Conservation (phyloP, 2,329 filamentous ascomycete genomes). For the Fusarium redolens region DNA sequence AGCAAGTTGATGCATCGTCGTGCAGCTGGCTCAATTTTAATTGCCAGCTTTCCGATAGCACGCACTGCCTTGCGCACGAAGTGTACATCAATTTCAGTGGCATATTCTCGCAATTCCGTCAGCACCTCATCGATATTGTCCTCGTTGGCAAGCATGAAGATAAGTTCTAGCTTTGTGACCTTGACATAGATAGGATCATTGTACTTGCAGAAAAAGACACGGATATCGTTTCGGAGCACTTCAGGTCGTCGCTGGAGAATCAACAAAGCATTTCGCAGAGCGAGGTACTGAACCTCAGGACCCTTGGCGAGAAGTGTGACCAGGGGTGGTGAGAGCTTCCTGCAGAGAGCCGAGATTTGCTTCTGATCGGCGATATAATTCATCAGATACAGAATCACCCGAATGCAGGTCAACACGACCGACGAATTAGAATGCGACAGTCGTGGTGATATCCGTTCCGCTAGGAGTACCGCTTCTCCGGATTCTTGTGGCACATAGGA, state of each 20-base stretch:
- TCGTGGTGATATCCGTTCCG: conserved; percentile 93
- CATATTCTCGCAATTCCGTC: conserved; percentile 94
- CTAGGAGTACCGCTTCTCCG: conserved; percentile 86
- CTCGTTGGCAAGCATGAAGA: conserved; percentile 98
- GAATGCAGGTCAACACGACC: conserved; percentile 94
- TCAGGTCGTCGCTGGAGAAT: conserved; percentile 94
- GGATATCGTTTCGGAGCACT: conserved; percentile 93
- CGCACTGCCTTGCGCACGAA: conserved; percentile 98
- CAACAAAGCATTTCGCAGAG: conserved; percentile 89
- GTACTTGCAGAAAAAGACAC: conserved; percentile 99
- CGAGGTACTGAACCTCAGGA: conserved; percentile 97
- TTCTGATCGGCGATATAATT: conserved; percentile 97
- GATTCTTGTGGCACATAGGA: conserved; percentile 95
- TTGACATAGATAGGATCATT: conserved; percentile 99
- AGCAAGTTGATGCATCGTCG: conserved; percentile 91
- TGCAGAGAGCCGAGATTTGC: conserved; percentile 85
- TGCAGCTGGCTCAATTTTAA: conserved; percentile 97
- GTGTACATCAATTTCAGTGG: conserved; percentile 98
- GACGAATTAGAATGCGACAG: conserved; percentile 97
- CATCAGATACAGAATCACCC: conserved; percentile 97
- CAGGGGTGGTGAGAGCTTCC: conserved; percentile 92
- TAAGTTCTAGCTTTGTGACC: conserved; percentile 97
- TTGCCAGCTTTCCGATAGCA: conserved; percentile 96
- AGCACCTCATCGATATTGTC: conserved; percentile 96
- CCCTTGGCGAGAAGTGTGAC: conserved; percentile 96